Conservation (phyloP, 2,329 filamentous ascomycete genomes). For the Colletotrichum abscissum region DNA sequence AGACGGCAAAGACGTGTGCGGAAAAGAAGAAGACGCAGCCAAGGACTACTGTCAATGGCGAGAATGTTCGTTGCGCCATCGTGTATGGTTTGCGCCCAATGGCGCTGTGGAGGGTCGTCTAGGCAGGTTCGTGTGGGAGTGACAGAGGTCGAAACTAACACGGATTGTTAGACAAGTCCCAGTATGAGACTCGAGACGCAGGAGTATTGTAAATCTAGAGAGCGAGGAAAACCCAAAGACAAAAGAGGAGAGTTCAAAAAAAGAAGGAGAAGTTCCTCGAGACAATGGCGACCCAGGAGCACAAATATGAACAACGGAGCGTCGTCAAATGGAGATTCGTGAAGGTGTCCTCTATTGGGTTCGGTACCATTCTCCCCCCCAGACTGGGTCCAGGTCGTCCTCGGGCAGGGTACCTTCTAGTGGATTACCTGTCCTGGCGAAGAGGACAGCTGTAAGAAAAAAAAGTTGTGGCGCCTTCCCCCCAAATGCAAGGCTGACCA, state of each 20-base stretch:
- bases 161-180: conserved; percentile 22
- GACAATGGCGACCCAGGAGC: conserved; percentile 14
- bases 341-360: conserved; percentile 34
- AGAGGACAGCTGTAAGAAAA: conserved; percentile 36
- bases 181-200: conserved; percentile 16
- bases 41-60: conserved; percentile 52
- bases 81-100: conserved; percentile 35
- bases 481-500: conserved; percentile 26
- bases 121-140: conserved; percentile 7
- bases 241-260: conserved; percentile 1
- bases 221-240: background rate
- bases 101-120: conserved; percentile 17
- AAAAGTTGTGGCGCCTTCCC: conserved; percentile 22
- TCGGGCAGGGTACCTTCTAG: conserved; percentile 19
- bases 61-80: conserved; percentile 49
- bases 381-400: conserved; percentile 21
- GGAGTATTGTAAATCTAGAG: background rate
- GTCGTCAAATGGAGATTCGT: conserved; percentile 24
- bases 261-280: conserved; percentile 8
- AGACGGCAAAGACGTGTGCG: conserved; percentile 62
- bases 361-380: conserved; percentile 27
- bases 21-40: conserved; percentile 56
- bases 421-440: conserved; percentile 32
- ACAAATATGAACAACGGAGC: conserved; percentile 23
- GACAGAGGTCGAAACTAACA: conserved; percentile 15